These are phyloP conservation scores for Fusarium mundagurra DNA, from an alignment of 2,329 filamentous ascomycete species.

Conservation along the genomic window DNA sequence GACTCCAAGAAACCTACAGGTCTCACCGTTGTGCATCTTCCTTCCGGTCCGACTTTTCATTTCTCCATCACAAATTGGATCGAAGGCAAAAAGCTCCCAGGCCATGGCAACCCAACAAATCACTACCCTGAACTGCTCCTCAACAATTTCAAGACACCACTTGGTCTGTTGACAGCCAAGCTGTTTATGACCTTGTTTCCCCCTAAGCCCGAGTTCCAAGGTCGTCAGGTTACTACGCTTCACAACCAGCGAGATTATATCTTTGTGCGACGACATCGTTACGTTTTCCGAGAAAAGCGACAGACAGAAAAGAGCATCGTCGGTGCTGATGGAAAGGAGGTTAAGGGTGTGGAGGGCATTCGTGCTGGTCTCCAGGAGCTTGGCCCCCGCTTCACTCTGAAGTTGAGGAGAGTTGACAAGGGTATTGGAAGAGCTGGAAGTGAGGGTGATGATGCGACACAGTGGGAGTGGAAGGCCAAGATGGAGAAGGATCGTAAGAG, in stretches of 20 bases:
- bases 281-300: slow-evolving; percentile 90
- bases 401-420: slow-evolving; percentile 90
- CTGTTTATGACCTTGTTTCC: slow-evolving; percentile 74
- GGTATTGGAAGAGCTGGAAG: slow-evolving; percentile 78
- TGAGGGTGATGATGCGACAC: slow-evolving; percentile 77
- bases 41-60: slow-evolving; percentile 88
- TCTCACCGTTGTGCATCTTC: slow-evolving; percentile 84
- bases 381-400: slow-evolving; percentile 79
- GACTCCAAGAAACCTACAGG: slow-evolving; percentile 87
- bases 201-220: slow-evolving; percentile 81
- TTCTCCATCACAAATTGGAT: slow-evolving; percentile 93
- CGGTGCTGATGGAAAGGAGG: slow-evolving; percentile 81
- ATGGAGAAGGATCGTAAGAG: slow-evolving; percentile 95
- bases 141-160: slow-evolving; percentile 93
- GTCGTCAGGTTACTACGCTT: slow-evolving; percentile 88
- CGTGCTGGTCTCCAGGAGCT: slow-evolving; percentile 90
- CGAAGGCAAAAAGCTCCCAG: slow-evolving; percentile 85
- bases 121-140: slow-evolving; percentile 91
- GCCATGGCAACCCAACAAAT: slow-evolving; percentile 87
- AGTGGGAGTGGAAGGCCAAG: slow-evolving; percentile 96
- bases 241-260: slow-evolving; percentile 98
- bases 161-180: slow-evolving; percentile 87
- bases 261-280: slow-evolving; percentile 89
- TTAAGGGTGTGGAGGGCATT: slow-evolving; percentile 87
- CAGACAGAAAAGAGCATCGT: slow-evolving; percentile 87